These are phyloP conservation scores for Aspergillus nomiae DNA, from an alignment of 2,329 filamentous ascomycete genomes.

Conservation along the genomic window DNA sequence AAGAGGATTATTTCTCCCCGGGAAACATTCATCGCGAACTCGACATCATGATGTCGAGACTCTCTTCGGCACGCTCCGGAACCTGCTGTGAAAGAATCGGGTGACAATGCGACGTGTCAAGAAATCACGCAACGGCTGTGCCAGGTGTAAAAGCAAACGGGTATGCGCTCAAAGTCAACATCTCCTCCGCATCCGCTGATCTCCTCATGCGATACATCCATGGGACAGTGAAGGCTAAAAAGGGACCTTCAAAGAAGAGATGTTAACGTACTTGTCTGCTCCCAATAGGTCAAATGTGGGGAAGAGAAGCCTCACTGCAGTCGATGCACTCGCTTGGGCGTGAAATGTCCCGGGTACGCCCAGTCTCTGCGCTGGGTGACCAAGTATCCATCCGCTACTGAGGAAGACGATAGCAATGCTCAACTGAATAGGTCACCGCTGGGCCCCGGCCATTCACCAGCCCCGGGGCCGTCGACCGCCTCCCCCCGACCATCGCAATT, in stretches of 20 bases:
- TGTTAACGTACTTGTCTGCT: conserved; percentile 1
- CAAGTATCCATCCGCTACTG: conserved; percentile 26
- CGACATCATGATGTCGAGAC: conserved; percentile 13
- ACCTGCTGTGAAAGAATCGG: conserved; percentile 42
- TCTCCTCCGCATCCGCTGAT: conserved; percentile 4
- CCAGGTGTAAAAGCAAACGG: conserved; percentile 45
- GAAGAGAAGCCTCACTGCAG: conserved; percentile 42
- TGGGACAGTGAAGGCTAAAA: background rate
- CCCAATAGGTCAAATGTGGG: conserved; percentile 41
- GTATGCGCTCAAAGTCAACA: conserved; percentile 23
- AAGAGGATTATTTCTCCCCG: background rate
- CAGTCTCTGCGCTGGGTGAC: conserved; percentile 42
- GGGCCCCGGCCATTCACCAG: conserved; percentile 1
- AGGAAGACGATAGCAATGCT: conserved; percentile 12
- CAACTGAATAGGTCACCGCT: conserved; percentile 9
- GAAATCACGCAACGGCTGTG: conserved; percentile 45
- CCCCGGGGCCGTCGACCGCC: background rate
- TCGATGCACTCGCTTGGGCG: conserved; percentile 41
- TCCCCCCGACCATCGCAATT: conserved; percentile 3
- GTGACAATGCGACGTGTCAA: conserved; percentile 48
- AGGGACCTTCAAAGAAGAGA: background rate
- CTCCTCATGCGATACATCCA: background rate
- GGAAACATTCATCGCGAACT: background rate
- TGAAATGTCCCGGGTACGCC: conserved; percentile 41
- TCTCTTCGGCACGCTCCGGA: conserved; percentile 43